Percentiles rank a stretch among this genome's conserved stretches.
These are phyloP conservation scores for Ilyonectria robusta DNA, from an alignment of 2,329 filamentous ascomycete species.

Conservation along the genomic window DNA sequence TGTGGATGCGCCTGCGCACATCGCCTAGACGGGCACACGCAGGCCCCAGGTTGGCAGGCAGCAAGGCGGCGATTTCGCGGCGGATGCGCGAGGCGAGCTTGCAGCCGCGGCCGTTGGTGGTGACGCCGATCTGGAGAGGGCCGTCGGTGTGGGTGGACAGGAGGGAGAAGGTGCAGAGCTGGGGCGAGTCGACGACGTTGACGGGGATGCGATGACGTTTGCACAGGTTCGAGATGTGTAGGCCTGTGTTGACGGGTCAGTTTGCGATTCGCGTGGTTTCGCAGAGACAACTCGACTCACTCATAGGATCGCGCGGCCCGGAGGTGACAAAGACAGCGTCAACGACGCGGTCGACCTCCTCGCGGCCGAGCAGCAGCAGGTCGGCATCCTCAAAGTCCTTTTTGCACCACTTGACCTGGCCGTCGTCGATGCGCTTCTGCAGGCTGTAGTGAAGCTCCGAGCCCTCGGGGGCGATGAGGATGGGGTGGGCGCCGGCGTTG, in stretches of 20 bases:
- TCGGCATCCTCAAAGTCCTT: conserved; percentile 79
- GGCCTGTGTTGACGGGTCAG: conserved; percentile 57
- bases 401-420: conserved; percentile 75
- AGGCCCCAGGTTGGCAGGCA: conserved; percentile 81
- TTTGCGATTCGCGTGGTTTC: not conserved
- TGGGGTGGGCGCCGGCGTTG: conserved; percentile 83
- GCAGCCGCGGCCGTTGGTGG: conserved; percentile 94
- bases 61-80: conserved; percentile 85
- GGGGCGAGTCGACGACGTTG: conserved; percentile 90
- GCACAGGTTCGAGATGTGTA: conserved; percentile 82
- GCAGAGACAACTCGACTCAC: conserved; percentile 47
- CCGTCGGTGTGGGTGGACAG: conserved; percentile 92
- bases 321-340: conserved; percentile 93
- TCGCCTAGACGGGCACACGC: conserved; percentile 85
- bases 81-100: conserved; percentile 92
- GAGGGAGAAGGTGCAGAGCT: conserved; percentile 90
- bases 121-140: conserved; percentile 93
- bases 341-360: conserved; percentile 82
- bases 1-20: conserved; percentile 78
- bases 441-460: conserved; percentile 71
- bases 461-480: conserved; percentile 80
- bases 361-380: conserved; percentile 82
- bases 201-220: conserved; percentile 86
- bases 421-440: conserved; percentile 75
- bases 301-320: conserved; percentile 60